Evolutionary conservation across 495 filamentous ascomycete genomes (phyloP), one percentile per base, ranked within the genome.

Genomic region (Jackrogersella minutella): DNA sequence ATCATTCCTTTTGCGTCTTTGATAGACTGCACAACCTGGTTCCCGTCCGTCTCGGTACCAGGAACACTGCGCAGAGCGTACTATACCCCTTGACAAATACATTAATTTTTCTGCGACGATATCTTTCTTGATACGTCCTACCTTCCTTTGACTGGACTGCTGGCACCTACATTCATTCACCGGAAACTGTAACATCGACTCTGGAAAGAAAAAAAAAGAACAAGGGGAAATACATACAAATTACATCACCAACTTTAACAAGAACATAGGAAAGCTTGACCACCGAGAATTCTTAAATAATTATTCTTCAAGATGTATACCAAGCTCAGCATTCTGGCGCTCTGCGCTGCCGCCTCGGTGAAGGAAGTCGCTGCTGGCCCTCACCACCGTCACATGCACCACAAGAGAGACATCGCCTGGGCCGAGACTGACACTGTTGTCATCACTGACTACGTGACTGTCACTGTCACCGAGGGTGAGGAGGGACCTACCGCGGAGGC

Each of bases 101-200:
- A 68, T 64, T 72, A 69, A 46, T 62, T 74, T 60, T 43, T 19
- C 40, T 34, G 28, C 41, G 71, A 65, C 44, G 22, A 44, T 68
- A 69, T 71, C 65, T 17, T 36, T 16, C 5, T n/a, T n/a, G 67
- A 69, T 70, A 64, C 71, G 53, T 69, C 55, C 14, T 54, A 44
- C 64, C 46, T 54, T 64, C 69, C 62, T 61, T 71, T 61, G 64
- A 69, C 16, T 68, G 58, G 56, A 66, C 68, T 64, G 68, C 68
- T 73, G 71, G 71, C 68, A 66, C 61, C 54, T 67, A 68, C 68
- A 69, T 50, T 73, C 71, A 62, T 71, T 73, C 28, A 21, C 60
- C 58, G 44, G 59, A 64, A 68, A 63, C 44, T 41, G 28, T 40
- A 63, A 54, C 17, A 55, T 31, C 47, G 19, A 59, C 16, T 50